Percentiles rank a stretch among this genome's conserved stretches.
Conservation (phyloP, 306 rosid species). For the Spatholobus suberectus region DNA sequence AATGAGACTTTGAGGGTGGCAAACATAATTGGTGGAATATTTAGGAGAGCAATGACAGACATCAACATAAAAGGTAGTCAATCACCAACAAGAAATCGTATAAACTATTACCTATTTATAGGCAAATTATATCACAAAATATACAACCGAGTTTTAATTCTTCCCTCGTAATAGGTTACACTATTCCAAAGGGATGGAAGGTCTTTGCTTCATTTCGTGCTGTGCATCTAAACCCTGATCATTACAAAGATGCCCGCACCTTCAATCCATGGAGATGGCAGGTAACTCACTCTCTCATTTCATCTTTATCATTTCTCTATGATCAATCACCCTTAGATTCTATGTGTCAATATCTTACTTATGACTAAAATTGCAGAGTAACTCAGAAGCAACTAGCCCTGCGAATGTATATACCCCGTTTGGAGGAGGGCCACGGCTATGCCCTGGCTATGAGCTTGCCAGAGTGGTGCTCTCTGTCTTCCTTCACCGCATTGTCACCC, state of each 20-base stretch:
- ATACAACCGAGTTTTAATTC: not conserved
- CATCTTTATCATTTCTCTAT: not conserved
- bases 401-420: slow-evolving; percentile 79
- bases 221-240: slow-evolving; percentile 78
- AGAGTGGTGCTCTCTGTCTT: slow-evolving; percentile 91
- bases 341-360: not conserved
- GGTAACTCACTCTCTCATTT: slow-evolving; percentile 33
- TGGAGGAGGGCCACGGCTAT: slow-evolving; percentile 90
- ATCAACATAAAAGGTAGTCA: slow-evolving; percentile 74
- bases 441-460: slow-evolving; percentile 96
- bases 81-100: not conserved
- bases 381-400: slow-evolving; percentile 51
- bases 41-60: slow-evolving; percentile 80
- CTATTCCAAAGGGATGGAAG: slow-evolving; percentile 94
- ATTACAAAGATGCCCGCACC: slow-evolving; percentile 88
- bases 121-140: not conserved
- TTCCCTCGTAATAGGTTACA: slow-evolving; percentile 60
- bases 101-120: not conserved
- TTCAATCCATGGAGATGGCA: slow-evolving; percentile 99
- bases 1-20: slow-evolving; percentile 86
- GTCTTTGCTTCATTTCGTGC: slow-evolving; percentile 94
- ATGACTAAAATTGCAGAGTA: slow-evolving; percentile 49
- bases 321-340: not conserved
- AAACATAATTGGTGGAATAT: slow-evolving; percentile 89
- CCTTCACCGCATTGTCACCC: slow-evolving; percentile 84